Percentiles rank a stretch among this genome's conserved stretches.
Conservation (phyloP, 768 basidiomycete species). For the Heimioporus sp. region DNA sequence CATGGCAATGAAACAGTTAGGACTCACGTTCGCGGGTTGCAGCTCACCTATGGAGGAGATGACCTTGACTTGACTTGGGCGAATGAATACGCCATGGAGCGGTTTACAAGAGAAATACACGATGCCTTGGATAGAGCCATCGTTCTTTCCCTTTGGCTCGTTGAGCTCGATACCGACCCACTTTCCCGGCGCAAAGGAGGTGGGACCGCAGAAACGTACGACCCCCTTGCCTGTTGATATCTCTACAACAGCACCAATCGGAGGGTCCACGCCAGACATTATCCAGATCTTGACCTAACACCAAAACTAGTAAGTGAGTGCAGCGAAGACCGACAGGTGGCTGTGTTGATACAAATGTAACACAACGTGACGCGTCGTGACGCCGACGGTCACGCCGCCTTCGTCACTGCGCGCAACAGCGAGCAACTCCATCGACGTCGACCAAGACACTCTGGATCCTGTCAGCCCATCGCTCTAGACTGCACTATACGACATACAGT, state of each 20-base stretch:
- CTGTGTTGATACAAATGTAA: conserved; percentile 8
- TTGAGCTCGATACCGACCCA: conserved; percentile 94
- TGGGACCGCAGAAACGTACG: conserved; percentile 82
- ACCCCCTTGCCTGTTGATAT: conserved; percentile 79
- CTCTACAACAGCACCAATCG: conserved; percentile 74
- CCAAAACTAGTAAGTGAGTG: too few relatives aligned
- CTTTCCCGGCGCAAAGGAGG: conserved; percentile 83
- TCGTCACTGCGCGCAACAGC: conserved; percentile 10
- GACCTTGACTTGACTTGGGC: conserved; percentile 79
- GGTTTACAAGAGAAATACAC: conserved; percentile 80
- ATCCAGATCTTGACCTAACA: too few relatives aligned
- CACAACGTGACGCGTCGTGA: conserved; percentile 7
- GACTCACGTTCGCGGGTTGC: conserved; percentile 24
- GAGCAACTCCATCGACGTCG: background rate
- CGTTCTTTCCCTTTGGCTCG: conserved; percentile 89
- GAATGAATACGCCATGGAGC: conserved; percentile 84
- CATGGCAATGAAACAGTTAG: background rate
- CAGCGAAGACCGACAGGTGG: conserved; percentile 9
- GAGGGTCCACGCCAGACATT: conserved; percentile 41
- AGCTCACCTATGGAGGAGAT: conserved; percentile 37
- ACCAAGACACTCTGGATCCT: conserved; percentile 1
- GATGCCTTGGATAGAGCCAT: conserved; percentile 79
- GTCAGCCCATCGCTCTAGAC: conserved; percentile 1
- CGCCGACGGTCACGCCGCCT: background rate
- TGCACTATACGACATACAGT: background rate